Evolutionary conservation across 345 rosid genomes (phyloP), one percentile per base, ranked within the genome.

Genomic region (Moringa oleifera): DNA sequence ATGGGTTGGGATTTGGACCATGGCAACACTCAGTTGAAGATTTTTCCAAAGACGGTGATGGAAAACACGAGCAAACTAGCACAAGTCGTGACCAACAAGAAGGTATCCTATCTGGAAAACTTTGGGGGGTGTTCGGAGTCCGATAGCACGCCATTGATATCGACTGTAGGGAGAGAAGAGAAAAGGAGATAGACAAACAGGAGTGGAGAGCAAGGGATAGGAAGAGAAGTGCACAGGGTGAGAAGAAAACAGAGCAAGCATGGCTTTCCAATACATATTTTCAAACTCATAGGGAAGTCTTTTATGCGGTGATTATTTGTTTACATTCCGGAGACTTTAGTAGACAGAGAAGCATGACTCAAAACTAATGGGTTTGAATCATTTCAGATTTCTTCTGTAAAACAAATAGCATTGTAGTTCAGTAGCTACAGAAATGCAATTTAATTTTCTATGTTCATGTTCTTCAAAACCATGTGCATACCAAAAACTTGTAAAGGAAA

Each of bases 1-100:
- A 85, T 88, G 84, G 89, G 87, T 36, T 91, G 97, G 97, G 73
- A 74, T 51, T 51, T 55, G 5, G 83, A 82, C 46, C 72, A 75
- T 72, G 71, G 15, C 25, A 81, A 74, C 20, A 57, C 37, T 19
- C 79, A 75, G 9, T 9, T 53, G 51, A 76, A 77, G 83, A 73
- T 2, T 23, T 53, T 0, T 2, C 56, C 21, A 76, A 68, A 65
- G 90, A 85, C 20, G 58, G 57, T 20, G 78, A 75, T 12, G 69
- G 66, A 47, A 84, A 76, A 63, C 36, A 63, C 18, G 11, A 68
- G 75, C 0, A 86, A 89, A 72, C 65, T 74, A 56, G 58, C 79
- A 0, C 67, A 69, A 19, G 60, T 77, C 21, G 80, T 64, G 49
- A 84, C 81, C 31, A 72, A 65, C 69, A 83, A 74, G 78, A 90